Base-by-base conservation (phyloP, 164 flowering plant species). In the Vitis rotundifolia region DNA sequence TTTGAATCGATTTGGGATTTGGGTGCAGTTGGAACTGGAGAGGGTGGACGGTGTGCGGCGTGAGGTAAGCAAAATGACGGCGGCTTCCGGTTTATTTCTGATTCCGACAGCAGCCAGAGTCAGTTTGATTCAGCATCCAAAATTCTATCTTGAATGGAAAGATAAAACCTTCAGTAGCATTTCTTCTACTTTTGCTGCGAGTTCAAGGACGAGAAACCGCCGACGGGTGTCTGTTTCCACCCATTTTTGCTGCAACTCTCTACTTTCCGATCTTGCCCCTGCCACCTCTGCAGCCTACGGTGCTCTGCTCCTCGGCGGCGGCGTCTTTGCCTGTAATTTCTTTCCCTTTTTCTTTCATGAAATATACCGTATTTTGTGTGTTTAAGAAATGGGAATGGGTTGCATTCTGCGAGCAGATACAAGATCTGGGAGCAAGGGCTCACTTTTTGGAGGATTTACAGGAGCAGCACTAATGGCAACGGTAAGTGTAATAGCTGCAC, bases 251-350 rank as follows among this genome's bases (percentile, higher is more conserved):
- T 82, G 86, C 77, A 85, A 64, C 15, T 78, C 82, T 61, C 79
- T 76, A 54, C 69, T 81, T 48, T 59, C 79, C 5, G 86, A 85
- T 6, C 66, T 79, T 19, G 88, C 88, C 13, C 83, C 84, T 6
- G 71, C 77, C 19, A 67, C 84, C 13, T 77, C 86, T n/a, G 86
- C 82, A 1, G 79, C 63, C 10, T 85, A 85, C 53, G 88, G 86
- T 11, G 47, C 74, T 28, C 68, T 85, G 3, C 86, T 85, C n/a
- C 71, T 85, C 22, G 80, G 80, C 26, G 88, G 88, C 29, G 88
- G 86, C 29, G 70, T 83, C 60, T 85, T 81, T 73, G 86, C 86
- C 59, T 85, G 86, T 82, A 71, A 59, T 68, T 11, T n/a, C 60
- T 59, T 64, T 37, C 7, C 44, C 29, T 1, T 61, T 61, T 55